These are phyloP conservation scores for Claviceps capensis DNA, from an alignment of 2,329 filamentous ascomycete genomes.

Conservation along the genomic window DNA sequence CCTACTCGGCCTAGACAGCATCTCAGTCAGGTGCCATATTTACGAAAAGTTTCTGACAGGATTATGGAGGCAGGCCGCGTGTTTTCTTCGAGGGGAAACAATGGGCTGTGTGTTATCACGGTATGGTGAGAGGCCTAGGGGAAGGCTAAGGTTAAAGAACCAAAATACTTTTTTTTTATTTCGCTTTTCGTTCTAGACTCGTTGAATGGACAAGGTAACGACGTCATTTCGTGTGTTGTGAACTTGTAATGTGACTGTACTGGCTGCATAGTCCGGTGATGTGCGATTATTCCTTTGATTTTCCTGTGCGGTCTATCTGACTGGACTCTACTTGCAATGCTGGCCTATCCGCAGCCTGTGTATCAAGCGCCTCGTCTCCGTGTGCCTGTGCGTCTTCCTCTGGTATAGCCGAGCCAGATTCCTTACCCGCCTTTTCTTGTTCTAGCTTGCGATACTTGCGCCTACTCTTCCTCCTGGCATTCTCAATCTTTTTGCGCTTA, in stretches of 20 bases:
- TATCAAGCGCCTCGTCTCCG: no score
- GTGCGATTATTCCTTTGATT: not conserved
- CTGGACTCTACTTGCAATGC: no score
- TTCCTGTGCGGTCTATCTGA: not conserved
- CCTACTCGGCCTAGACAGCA: conserved; percentile 31
- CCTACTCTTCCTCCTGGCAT: conserved; percentile 66
- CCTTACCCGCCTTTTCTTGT: conserved; percentile 26
- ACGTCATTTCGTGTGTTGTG: not conserved
- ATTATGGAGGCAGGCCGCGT: conserved; percentile 37
- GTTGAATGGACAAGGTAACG: conserved; percentile 9
- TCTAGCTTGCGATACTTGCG: conserved; percentile 60
- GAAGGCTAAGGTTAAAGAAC: conserved; percentile 43
- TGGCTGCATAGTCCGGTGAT: not conserved
- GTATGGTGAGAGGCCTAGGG: conserved; percentile 34
- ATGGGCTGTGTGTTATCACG: conserved; percentile 36
- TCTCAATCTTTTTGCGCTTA: conserved; percentile 57
- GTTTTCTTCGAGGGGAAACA: conserved; percentile 31
- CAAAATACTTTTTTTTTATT: conserved; percentile 31
- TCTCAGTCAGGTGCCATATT: conserved; percentile 39
- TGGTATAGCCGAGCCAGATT: not conserved
- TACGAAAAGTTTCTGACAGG: conserved; percentile 44
- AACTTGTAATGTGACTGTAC: not conserved
- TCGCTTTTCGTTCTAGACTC: conserved; percentile 25
- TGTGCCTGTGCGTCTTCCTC: not conserved
- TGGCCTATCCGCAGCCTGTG: no score